Evolutionary conservation across 495 filamentous ascomycete genomes (phyloP).

Genomic region (Beverwykella pulmonaria): DNA sequence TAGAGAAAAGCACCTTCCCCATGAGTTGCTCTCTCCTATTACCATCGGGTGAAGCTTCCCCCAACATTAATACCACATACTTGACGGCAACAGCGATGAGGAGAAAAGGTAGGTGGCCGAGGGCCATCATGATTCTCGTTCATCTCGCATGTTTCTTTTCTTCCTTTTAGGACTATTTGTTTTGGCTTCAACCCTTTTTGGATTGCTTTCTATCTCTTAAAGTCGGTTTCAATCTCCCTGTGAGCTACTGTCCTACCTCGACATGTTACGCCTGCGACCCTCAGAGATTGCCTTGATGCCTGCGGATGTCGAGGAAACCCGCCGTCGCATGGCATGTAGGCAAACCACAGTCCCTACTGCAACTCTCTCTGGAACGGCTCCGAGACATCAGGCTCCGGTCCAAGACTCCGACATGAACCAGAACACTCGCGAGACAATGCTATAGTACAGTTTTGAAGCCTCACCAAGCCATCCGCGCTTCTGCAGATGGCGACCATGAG

Average conservation of each 20-base stretch:
- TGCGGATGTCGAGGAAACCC: conserved; percentile 36
- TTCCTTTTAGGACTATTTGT: not conserved
- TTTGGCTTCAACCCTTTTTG: conserved; percentile 1
- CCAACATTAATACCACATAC: not conserved
- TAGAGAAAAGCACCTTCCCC: not conserved
- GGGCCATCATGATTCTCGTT: not conserved
- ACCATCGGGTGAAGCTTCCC: not conserved
- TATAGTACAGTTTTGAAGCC: conserved; percentile 23
- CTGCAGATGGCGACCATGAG: conserved; percentile 9
- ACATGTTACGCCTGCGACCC: conserved; percentile 37
- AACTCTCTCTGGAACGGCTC: not conserved
- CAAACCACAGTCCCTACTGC: conserved; percentile 15
- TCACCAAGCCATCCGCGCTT: conserved; percentile 10
- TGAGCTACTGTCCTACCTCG: not conserved
- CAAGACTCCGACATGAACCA: conserved; percentile 30
- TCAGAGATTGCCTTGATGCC: conserved; percentile 40
- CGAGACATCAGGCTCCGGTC: not conserved
- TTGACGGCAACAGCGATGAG: conserved; percentile 1
- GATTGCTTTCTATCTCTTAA: not conserved
- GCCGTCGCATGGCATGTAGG: conserved; percentile 23
- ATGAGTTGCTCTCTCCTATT: not conserved
- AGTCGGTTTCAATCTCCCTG: not conserved
- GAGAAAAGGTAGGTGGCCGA: conserved; percentile 4
- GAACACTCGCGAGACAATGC: conserved; percentile 33
- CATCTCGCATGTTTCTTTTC: not conserved